Evolutionary conservation across 306 rosid species (phyloP), one percentile per base, ranked within the genome.

Genomic region (Lathyrus tuberosus): DNA sequence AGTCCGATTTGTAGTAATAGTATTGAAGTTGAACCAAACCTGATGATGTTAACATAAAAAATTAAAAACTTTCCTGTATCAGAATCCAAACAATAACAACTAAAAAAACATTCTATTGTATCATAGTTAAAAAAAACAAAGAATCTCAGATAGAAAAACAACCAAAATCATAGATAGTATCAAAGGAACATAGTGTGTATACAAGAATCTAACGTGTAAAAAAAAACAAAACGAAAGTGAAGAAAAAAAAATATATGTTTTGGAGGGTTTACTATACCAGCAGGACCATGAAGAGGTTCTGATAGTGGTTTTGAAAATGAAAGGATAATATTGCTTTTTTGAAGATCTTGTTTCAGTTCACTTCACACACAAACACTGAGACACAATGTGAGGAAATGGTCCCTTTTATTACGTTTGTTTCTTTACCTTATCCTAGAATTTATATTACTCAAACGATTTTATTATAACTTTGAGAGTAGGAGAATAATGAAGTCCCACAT

Each of bases 11-110:
- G n/a, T n/a, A n/a, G n/a, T n/a, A n/a, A n/a, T n/a, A n/a, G n/a
- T n/a, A n/a, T n/a, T n/a, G n/a, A n/a, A 67, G 30, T 57, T 35
- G 56, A 76, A 16, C 73, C 77, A 24, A 65, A 83, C 79, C 84
- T 72, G 77, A 47, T 72, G 77, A 47, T 20, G 51, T 51, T 65
- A 59, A 33, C 59, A 65, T 37, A 22, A 52, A 61, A 26, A 24
- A 9, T 28, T 1, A 47, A 70, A 77, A 74, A 65, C 58, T 60
- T 65, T 61, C 65, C 71, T 30, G 9, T 54, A 54, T 80, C 51
- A 74, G 75, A 67, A 73, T 61, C 78, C 71, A 52, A 73, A 73
- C 76, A 73, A 61, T 17, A 52, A 41, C 40, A 35, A 35, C 40
- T 1, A 4, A 66, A 52, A 58, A 58, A 66, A 76, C 76, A 69